phyloP scores from a whole-genome alignment of 805 yeast genomes.

The Lipomyces lipofer region DNA sequence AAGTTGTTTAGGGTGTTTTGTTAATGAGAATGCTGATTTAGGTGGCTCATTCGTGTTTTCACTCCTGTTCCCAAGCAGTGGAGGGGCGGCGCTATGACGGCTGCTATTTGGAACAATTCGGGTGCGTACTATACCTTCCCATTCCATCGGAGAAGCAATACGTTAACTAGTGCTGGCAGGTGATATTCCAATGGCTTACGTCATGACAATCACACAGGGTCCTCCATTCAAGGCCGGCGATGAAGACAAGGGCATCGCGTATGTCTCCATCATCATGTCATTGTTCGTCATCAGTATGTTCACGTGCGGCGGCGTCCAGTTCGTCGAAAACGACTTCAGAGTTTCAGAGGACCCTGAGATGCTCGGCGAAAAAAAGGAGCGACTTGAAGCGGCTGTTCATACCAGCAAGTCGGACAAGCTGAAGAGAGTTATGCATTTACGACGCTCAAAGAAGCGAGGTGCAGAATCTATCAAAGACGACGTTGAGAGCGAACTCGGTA shows the following conservation, averaged over 20 bases:
- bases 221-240: constrained; percentile 55
- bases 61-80: constrained; percentile 69
- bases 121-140: no score
- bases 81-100: constrained; percentile 73
- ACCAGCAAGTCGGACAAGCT: constrained; percentile 26
- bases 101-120: constrained; percentile 75
- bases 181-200: constrained; percentile 83
- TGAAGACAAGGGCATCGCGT: constrained; percentile 78
- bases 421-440: not conserved
- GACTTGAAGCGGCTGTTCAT: constrained; percentile 4
- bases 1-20: no score
- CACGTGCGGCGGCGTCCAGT: constrained; percentile 70
- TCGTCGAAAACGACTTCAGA: constrained; percentile 72
- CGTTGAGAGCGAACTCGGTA: no score
- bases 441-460: no score
- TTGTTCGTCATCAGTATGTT: constrained; percentile 68
- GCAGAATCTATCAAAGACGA: no score
- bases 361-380: constrained; percentile 3
- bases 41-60: constrained; percentile 44
- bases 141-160: no score
- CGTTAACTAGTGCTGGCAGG: no score
- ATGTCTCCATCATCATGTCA: constrained; percentile 73
- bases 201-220: constrained; percentile 62
- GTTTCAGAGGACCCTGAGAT: constrained; percentile 7
- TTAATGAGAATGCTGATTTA: not conserved